These are phyloP conservation scores for Spiraea crenata DNA, from an alignment of 331 rosid species.

Conservation along the genomic window DNA sequence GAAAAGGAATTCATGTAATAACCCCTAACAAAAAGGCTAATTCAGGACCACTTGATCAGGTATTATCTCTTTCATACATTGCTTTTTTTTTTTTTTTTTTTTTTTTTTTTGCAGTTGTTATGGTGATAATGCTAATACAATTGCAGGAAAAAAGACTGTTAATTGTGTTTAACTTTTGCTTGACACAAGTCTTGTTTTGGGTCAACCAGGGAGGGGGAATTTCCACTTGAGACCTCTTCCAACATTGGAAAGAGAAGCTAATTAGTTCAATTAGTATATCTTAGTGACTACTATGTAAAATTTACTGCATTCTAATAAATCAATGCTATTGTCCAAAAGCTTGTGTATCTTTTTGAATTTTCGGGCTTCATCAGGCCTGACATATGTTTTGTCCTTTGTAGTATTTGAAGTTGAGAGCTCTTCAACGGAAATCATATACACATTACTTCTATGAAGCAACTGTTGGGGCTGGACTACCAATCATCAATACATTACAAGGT, in stretches of 20 bases:
- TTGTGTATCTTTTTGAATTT: conserved; percentile 3
- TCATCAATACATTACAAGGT: conserved; percentile 85
- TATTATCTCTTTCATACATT: conserved; percentile 20
- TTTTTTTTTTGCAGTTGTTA: neutral
- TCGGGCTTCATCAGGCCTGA: neutral
- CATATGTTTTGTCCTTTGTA: conserved; percentile 35
- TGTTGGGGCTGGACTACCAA: conserved; percentile 99
- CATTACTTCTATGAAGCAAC: conserved; percentile 99
- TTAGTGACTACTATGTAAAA: neutral
- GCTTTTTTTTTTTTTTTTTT: neutral
- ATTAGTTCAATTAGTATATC: too few relatives aligned
- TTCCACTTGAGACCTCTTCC: too few relatives aligned
- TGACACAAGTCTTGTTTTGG: neutral
- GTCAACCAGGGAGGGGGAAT: too few relatives aligned
- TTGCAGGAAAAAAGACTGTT: neutral
- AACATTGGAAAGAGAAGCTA: too few relatives aligned
- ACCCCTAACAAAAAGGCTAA: conserved; percentile 94
- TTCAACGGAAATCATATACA: conserved; percentile 92
- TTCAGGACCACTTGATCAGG: conserved; percentile 96
- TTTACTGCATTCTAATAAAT: neutral
- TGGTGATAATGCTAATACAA: too few relatives aligned
- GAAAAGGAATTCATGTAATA: conserved; percentile 82
- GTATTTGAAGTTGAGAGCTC: conserved; percentile 94
- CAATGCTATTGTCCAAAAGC: neutral
- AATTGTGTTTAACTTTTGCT: neutral